Evolutionary conservation across 768 basidiomycete species (phyloP).

Genomic region (Mycena metata): DNA sequence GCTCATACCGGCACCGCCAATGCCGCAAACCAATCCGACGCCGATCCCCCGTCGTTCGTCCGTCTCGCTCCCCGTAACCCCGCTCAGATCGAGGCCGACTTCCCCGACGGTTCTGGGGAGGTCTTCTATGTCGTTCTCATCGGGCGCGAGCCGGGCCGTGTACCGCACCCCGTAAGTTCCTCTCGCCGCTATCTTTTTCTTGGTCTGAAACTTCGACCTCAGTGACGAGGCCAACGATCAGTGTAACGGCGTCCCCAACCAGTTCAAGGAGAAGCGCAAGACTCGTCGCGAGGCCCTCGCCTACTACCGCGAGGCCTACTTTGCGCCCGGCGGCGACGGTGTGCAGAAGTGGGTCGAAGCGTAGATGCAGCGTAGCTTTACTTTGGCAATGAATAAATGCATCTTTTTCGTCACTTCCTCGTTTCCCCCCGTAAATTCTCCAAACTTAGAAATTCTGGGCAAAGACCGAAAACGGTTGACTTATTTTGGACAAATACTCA

Average conservation of each 20-base stretch:
- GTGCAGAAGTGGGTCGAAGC: not conserved
- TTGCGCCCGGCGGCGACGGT: not conserved
- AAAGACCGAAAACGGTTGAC: too few relatives aligned
- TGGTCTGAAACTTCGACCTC: not conserved
- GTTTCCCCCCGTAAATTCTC: too few relatives aligned
- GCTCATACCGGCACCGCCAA: too few relatives aligned
- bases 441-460: too few relatives aligned
- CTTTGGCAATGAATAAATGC: too few relatives aligned
- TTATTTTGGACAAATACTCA: too few relatives aligned
- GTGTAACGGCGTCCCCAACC: not conserved
- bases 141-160: slow-evolving; percentile 3
- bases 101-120: slow-evolving; percentile 4
- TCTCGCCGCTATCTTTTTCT: not conserved
- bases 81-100: not conserved
- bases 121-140: slow-evolving; percentile 12
- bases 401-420: too few relatives aligned
- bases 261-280: not conserved
- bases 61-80: too few relatives aligned
- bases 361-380: not conserved
- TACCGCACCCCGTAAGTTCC: slow-evolving; percentile 3
- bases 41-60: too few relatives aligned
- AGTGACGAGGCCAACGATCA: not conserved
- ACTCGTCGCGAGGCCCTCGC: not conserved
- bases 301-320: not conserved
- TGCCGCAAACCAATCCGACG: too few relatives aligned